phyloP scores from a whole-genome alignment of 2,329 filamentous ascomycete genomes.

The Scedosporium dehoogii region DNA sequence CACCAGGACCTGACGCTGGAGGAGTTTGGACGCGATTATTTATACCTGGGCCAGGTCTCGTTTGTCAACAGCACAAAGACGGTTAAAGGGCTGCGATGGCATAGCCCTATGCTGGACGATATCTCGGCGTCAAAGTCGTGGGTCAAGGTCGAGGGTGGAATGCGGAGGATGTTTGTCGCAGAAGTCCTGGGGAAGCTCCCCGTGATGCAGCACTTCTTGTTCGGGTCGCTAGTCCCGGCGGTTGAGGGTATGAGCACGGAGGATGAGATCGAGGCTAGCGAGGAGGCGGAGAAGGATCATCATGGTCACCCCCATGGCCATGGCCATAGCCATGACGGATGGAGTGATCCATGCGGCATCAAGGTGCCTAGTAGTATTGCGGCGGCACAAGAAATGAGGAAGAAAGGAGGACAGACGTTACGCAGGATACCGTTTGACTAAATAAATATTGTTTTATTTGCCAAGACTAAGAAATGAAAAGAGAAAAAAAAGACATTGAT shows the following conservation, averaged over 20 bases:
- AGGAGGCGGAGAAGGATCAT: constrained; percentile 48
- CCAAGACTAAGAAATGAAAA: not conserved
- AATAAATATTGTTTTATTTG: constrained; percentile 3
- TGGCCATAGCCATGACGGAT: constrained; percentile 61
- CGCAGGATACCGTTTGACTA: constrained; percentile 77
- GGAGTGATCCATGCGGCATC: constrained; percentile 97
- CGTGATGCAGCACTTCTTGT: constrained; percentile 98
- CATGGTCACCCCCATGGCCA: constrained; percentile 57
- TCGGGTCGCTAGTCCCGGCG: constrained; percentile 76
- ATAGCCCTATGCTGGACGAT: constrained; percentile 96
- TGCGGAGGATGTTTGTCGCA: constrained; percentile 92
- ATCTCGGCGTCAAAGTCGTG: constrained; percentile 85
- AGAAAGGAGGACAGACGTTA: constrained; percentile 52
- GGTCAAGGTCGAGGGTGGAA: constrained; percentile 86
- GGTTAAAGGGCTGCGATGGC: constrained; percentile 88
- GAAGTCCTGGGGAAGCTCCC: constrained; percentile 90
- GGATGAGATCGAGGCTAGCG: constrained; percentile 34
- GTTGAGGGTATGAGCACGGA: constrained; percentile 70
- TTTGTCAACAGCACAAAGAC: constrained; percentile 97
- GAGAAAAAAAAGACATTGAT: not conserved
- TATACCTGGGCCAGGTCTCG: constrained; percentile 85
- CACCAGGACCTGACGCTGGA: constrained; percentile 84
- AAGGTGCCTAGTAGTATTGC: constrained; percentile 92
- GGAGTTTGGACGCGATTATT: constrained; percentile 70
- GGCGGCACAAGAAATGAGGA: constrained; percentile 80